Conservation (phyloP, 140 eudicot species). For the Flaveria floridana region DNA sequence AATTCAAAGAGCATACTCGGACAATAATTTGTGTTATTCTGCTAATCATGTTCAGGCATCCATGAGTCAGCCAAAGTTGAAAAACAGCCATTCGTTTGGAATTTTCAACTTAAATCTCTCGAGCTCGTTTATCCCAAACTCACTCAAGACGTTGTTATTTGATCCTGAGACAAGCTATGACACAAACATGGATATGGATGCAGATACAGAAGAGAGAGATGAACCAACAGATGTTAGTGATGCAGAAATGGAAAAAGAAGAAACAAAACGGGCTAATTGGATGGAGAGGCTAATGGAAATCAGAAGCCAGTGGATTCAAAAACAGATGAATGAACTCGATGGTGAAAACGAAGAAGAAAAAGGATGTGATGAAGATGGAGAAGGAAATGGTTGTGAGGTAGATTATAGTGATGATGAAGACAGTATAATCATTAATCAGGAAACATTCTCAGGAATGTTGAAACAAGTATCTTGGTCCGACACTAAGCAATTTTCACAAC, state of each 20-base stretch:
- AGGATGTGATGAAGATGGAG: constrained; percentile 40
- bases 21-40: constrained; percentile 51
- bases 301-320: constrained; percentile 49
- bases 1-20: constrained; percentile 57
- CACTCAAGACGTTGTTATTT: constrained; percentile 42
- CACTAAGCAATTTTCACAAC: constrained; percentile 58
- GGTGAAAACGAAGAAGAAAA: constrained; percentile 27
- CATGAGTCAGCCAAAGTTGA: constrained; percentile 41
- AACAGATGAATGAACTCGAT: constrained; percentile 34
- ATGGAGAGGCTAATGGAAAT: constrained; percentile 63
- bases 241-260: constrained; percentile 36
- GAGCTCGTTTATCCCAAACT: constrained; percentile 43
- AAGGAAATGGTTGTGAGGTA: constrained; percentile 59
- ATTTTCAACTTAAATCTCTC: constrained; percentile 54
- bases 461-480: constrained; percentile 64
- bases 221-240: constrained; percentile 20
- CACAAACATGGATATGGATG: constrained; percentile 27
- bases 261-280: constrained; percentile 65
- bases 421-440: constrained; percentile 35
- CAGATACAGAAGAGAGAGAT: constrained; percentile 24
- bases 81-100: constrained; percentile 55
- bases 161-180: constrained; percentile 43
- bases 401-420: constrained; percentile 67
- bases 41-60: constrained; percentile 43
- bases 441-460: constrained; percentile 50